Conservation (phyloP, 192 early-diverging fungal species). For the Backusella sp. region DNA sequence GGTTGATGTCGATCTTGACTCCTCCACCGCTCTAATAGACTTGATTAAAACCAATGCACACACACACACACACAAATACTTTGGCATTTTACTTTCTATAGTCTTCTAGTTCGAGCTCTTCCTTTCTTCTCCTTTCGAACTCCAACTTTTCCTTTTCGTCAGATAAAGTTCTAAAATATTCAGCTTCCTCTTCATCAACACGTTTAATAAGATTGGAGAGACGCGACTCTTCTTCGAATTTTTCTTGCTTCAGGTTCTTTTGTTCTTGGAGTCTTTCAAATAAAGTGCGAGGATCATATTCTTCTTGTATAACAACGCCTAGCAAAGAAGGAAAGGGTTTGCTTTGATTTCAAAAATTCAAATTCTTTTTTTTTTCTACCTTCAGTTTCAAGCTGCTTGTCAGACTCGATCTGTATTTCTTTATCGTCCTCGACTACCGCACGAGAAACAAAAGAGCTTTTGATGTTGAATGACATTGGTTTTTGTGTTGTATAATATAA, state of each 20-base stretch:
- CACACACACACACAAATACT: not conserved
- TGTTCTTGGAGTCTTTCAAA: slow-evolving; percentile 77
- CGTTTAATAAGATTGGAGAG: slow-evolving; percentile 63
- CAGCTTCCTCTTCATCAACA: slow-evolving; percentile 68
- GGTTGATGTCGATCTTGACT: slow-evolving; percentile 3
- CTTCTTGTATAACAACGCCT: slow-evolving; percentile 3
- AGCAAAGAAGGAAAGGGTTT: not conserved
- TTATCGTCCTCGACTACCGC: slow-evolving; percentile 20
- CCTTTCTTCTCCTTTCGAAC: slow-evolving; percentile 38
- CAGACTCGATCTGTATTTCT: not conserved
- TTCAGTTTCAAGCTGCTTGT: not conserved
- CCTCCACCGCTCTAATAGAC: slow-evolving; percentile 17
- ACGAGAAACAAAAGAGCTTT: slow-evolving; percentile 33
- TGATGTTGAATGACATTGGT: slow-evolving; percentile 25
- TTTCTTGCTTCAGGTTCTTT: slow-evolving; percentile 59
- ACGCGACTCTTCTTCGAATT: slow-evolving; percentile 57
- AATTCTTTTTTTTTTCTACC: not conserved
- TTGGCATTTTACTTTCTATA: slow-evolving; percentile 44
- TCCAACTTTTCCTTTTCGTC: slow-evolving; percentile 48
- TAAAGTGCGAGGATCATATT: slow-evolving; percentile 71
- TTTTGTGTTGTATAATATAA: not conserved
- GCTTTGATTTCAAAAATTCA: not conserved
- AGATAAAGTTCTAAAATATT: slow-evolving; percentile 61
- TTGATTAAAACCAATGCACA: not conserved
- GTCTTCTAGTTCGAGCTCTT: slow-evolving; percentile 42